Conservation (phyloP, 441 rosid species). For the Geranium incanum region DNA sequence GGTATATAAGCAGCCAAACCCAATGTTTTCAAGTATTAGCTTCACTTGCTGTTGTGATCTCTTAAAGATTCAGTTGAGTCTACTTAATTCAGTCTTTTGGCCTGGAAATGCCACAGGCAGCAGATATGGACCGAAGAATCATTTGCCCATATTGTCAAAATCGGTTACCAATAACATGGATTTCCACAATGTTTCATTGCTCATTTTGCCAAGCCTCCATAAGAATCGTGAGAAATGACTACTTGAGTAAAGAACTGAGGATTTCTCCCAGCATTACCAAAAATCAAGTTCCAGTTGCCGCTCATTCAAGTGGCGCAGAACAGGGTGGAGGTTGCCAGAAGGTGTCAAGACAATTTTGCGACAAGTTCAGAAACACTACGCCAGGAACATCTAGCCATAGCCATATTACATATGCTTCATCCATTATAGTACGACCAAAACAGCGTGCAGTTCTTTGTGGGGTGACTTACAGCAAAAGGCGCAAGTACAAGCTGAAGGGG, state of each 20-base stretch:
- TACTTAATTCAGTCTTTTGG: background rate
- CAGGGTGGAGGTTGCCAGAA: background rate
- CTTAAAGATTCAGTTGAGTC: background rate
- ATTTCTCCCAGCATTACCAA: background rate
- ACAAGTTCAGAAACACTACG: background rate
- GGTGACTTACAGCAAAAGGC: constrained; percentile 18
- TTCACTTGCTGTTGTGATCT: background rate
- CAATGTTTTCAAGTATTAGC: background rate
- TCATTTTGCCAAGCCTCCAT: constrained; percentile 13
- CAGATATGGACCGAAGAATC: constrained; percentile 2
- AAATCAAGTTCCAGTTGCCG: background rate
- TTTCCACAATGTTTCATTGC: constrained; percentile 11
- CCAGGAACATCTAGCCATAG: background rate
- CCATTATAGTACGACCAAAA: constrained; percentile 12
- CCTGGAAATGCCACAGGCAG: background rate
- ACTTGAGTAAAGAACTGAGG: background rate
- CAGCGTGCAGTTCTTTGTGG: constrained; percentile 38
- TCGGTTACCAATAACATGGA: constrained; percentile 15
- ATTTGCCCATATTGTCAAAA: constrained; percentile 15
- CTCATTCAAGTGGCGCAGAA: background rate
- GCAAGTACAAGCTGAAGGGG: constrained; percentile 22
- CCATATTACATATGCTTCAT: background rate
- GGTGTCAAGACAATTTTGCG: background rate
- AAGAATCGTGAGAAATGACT: background rate
- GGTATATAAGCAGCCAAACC: background rate